Conservation (phyloP, 2,329 filamentous ascomycete genomes). For the Xylariaceae sp. region DNA sequence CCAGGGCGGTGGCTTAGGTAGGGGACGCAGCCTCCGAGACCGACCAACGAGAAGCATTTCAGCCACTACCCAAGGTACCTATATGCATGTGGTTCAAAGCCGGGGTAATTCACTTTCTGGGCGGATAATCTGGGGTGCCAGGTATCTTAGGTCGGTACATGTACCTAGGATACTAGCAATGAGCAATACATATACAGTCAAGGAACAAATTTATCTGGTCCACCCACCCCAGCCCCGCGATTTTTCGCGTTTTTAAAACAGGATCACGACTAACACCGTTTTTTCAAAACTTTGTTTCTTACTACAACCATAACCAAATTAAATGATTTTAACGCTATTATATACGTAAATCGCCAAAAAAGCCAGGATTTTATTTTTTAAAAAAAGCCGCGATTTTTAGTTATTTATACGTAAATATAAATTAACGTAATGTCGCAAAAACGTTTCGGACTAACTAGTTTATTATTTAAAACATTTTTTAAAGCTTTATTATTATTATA, state of each 20-base stretch:
- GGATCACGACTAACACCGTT: not conserved
- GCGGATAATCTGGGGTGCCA: no score
- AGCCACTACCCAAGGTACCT: no score
- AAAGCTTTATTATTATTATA: not conserved
- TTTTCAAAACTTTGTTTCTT: not conserved
- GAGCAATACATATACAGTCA: not conserved
- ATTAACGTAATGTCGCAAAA: not conserved
- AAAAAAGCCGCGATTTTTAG: not conserved
- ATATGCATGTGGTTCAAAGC: no score
- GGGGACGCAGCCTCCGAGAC: no score
- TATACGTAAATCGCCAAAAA: not conserved
- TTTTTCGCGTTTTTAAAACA: not conserved
- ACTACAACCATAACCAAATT: not conserved
- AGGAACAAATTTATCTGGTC: not conserved
- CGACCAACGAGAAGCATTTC: no score
- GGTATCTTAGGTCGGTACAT: no score
- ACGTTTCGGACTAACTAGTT: not conserved
- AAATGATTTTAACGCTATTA: not conserved
- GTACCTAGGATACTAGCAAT: no score
- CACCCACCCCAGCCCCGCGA: not conserved
- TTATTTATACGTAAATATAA: not conserved
- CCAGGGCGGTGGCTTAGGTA: no score
- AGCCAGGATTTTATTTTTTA: not conserved
- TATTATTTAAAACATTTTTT: not conserved
- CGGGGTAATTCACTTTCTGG: no score